phyloP scores from a whole-genome alignment of 345 rosid genomes.

The Corchorus olitorius region DNA sequence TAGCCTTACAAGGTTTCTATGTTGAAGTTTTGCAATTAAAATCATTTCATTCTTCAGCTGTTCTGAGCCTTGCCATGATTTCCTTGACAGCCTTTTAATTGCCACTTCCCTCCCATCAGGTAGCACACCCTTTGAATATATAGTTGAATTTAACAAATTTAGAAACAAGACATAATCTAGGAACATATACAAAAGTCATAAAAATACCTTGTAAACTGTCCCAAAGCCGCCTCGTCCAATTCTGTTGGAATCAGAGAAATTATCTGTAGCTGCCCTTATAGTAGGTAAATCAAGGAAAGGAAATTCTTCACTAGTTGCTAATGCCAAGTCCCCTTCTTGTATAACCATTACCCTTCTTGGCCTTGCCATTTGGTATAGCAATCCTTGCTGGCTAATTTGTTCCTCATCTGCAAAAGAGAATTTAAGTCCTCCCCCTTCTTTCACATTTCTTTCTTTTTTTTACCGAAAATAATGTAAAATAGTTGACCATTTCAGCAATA shows the following conservation, averaged over 20 bases:
- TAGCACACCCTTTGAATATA: slow-evolving; percentile 25
- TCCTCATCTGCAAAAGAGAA: slow-evolving; percentile 24
- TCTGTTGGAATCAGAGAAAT: slow-evolving; percentile 31
- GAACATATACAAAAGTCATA: neutral
- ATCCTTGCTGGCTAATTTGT: slow-evolving; percentile 20
- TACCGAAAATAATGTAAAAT: neutral
- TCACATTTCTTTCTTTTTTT: neutral
- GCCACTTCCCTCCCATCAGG: slow-evolving; percentile 24
- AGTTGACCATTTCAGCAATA: neutral
- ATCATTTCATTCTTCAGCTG: slow-evolving; percentile 39
- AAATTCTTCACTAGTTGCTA: slow-evolving; percentile 33
- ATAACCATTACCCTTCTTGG: slow-evolving; percentile 26
- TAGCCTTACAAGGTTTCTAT: slow-evolving; percentile 28
- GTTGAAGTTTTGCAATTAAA: slow-evolving; percentile 24
- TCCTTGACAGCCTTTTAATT: slow-evolving; percentile 32
- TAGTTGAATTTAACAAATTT: neutral
- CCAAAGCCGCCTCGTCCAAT: slow-evolving; percentile 54
- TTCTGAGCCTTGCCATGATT: slow-evolving; percentile 19
- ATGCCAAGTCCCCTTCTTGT: slow-evolving; percentile 25
- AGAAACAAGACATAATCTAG: neutral
- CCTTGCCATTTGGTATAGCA: slow-evolving; percentile 26
- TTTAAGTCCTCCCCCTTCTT: neutral
- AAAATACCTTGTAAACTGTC: slow-evolving; percentile 32
- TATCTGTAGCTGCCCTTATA: slow-evolving; percentile 31
- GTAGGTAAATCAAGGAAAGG: slow-evolving; percentile 34